phyloP scores from a whole-genome alignment of 768 basidiomycete genomes.

The Punctularia strigosozonata region DNA sequence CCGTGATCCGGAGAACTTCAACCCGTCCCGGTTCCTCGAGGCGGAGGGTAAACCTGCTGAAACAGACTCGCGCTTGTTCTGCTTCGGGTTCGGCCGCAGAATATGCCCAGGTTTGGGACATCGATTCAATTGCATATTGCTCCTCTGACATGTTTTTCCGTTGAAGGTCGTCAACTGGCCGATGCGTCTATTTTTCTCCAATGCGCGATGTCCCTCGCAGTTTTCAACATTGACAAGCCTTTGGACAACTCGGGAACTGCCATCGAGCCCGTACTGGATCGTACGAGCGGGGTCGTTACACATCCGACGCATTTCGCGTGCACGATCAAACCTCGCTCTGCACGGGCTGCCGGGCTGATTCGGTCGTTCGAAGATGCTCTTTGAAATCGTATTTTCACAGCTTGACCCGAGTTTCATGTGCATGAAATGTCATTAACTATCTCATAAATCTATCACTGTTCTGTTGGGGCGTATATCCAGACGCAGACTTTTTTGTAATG shows the following conservation, averaged over 20 bases:
- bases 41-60: background rate
- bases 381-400: no score
- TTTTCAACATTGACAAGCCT: conserved; percentile 17
- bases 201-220: conserved; percentile 18
- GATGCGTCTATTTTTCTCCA: conserved; percentile 18
- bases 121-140: background rate
- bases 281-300: conserved; percentile 14
- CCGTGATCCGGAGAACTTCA: conserved; percentile 8
- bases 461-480: no score
- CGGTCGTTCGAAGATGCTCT: no score
- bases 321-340: conserved; percentile 5
- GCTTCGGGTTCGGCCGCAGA: conserved; percentile 6
- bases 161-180: conserved; percentile 15
- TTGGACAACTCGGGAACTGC: conserved; percentile 14
- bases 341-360: conserved; percentile 4
- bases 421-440: no score
- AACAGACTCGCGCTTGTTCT: background rate
- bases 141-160: background rate
- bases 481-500: no score
- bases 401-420: no score
- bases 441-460: no score
- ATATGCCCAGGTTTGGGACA: conserved; percentile 11
- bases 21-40: conserved; percentile 9
- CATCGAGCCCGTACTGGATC: conserved; percentile 14
- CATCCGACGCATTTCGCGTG: conserved; percentile 9